Percentiles rank a stretch among this genome's conserved stretches.
Conservation (phyloP, 306 rosid species). For the Prosopis cineraria region DNA sequence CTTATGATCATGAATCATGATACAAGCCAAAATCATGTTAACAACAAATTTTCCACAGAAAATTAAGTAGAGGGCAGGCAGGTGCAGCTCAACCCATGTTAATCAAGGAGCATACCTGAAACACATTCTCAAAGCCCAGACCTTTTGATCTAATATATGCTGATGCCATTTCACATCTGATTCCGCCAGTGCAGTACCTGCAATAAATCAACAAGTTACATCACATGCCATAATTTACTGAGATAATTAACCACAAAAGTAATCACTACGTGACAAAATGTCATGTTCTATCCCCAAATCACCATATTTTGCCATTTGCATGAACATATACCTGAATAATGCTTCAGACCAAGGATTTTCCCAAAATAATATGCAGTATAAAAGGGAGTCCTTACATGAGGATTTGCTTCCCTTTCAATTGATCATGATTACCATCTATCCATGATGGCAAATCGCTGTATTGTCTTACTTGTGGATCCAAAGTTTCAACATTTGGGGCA, state of each 20-base stretch:
- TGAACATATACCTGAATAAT: background rate
- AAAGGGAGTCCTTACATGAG: conserved; percentile 65
- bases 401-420: conserved; percentile 68
- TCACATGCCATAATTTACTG: background rate
- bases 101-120: conserved; percentile 61
- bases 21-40: background rate
- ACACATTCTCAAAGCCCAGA: conserved; percentile 84
- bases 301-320: background rate
- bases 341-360: background rate
- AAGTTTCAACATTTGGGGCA: conserved; percentile 66
- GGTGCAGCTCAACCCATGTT: conserved; percentile 18
- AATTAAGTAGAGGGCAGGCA: background rate
- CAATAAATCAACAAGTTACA: conserved; percentile 37
- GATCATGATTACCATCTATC: conserved; percentile 75
- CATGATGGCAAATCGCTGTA: conserved; percentile 88
- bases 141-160: conserved; percentile 93
- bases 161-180: conserved; percentile 97
- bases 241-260: background rate
- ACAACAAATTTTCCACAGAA: background rate
- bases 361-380: background rate
- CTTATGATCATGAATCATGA: conserved; percentile 8
- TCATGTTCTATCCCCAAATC: background rate
- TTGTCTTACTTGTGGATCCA: conserved; percentile 86
- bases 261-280: background rate
- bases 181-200: conserved; percentile 99